These are phyloP conservation scores for Melampsora larici-populina DNA, from an alignment of 1,284 basidiomycete species.

Conservation along the genomic window DNA sequence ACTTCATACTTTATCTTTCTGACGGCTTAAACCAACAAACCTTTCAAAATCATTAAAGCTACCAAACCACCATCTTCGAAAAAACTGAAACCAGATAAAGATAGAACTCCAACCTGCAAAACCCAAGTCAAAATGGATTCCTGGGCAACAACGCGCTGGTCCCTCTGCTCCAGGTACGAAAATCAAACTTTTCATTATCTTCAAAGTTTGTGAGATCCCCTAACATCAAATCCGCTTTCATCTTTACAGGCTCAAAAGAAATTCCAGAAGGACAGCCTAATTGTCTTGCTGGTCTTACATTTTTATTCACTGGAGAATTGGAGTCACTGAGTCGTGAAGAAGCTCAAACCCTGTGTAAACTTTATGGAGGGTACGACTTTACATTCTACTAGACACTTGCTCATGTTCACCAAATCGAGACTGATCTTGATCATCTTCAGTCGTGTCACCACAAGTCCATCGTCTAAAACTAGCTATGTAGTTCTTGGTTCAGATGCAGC, in stretches of 20 bases:
- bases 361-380: constrained; percentile 74
- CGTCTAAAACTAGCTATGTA: constrained; percentile 84
- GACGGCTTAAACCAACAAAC: background rate
- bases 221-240: background rate
- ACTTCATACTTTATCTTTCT: background rate
- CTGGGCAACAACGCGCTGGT: constrained; percentile 45
- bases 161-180: constrained; percentile 40
- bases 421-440: constrained; percentile 56
- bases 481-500: constrained; percentile 81
- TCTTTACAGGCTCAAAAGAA: constrained; percentile 65
- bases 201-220: background rate
- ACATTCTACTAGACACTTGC: background rate
- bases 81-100: constrained; percentile 10
- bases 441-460: constrained; percentile 80
- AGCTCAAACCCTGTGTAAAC: constrained; percentile 80
- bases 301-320: constrained; percentile 89
- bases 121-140: constrained; percentile 53
- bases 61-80: constrained; percentile 19
- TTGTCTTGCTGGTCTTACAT: constrained; percentile 78
- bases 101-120: background rate
- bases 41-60: background rate
- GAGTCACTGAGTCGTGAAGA: constrained; percentile 83
- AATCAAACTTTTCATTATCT: background rate
- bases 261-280: constrained; percentile 75
- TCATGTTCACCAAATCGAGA: background rate